Conservation (phyloP, 306 rosid genomes). For the Prunus dulcis region DNA sequence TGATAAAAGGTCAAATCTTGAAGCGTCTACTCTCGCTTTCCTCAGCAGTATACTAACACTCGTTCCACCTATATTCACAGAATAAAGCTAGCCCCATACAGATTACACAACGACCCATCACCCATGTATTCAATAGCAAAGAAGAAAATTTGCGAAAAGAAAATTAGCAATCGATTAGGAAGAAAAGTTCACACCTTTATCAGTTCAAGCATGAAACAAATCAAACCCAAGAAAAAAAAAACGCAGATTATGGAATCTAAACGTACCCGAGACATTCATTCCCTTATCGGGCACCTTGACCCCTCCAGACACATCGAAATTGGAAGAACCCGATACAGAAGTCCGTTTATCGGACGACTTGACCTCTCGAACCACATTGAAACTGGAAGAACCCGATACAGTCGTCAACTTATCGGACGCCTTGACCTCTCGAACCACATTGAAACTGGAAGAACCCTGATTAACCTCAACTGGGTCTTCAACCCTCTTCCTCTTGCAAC, state of each 20-base stretch:
- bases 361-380: constrained; percentile 9
- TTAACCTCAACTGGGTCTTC: constrained; percentile 24
- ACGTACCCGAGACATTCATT: constrained; percentile 34
- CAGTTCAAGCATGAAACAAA: background rate
- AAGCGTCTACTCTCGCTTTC: too few species aligned
- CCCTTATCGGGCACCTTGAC: constrained; percentile 28
- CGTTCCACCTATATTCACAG: background rate
- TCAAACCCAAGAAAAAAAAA: constrained; percentile 1
- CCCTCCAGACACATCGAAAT: constrained; percentile 4
- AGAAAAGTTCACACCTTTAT: background rate
- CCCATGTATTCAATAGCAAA: background rate
- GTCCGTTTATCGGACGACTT: constrained; percentile 27
- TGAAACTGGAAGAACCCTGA: constrained; percentile 19
- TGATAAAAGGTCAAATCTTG: background rate
- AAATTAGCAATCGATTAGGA: background rate
- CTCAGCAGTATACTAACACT: background rate
- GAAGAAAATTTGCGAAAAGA: background rate
- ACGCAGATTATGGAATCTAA: constrained; percentile 3
- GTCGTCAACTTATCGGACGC: constrained; percentile 25
- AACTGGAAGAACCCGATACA: constrained; percentile 30
- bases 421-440: constrained; percentile 17
- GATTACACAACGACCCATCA: background rate
- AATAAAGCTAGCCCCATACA: background rate
- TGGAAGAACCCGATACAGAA: constrained; percentile 27
- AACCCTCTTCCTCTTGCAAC: constrained; percentile 52